Base-by-base conservation (phyloP, 371 early-diverging fungal species). In the Mortierella sp. region DNA sequence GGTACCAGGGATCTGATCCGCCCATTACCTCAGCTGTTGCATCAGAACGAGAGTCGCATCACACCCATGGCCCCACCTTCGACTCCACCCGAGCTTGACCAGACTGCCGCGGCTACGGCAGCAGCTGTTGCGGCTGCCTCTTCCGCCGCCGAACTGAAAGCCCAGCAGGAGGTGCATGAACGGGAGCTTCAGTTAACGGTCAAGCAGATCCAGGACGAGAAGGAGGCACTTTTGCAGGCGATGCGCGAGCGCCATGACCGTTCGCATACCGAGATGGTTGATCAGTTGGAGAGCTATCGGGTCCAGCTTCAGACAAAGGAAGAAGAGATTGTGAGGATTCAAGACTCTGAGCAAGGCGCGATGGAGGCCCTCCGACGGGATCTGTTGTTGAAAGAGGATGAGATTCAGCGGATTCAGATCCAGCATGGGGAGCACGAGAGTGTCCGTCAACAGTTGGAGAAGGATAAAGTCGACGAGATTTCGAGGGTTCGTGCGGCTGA, bases 171-270 rank as follows among this genome's bases (percentile, higher is more conserved):
- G 80, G 16, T 63, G 72, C 54, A 77, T 8, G 83, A 83, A 35
- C n/a, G 38, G 43, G 71, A 74, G 32, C 63, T 83, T 4, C 74
- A 65, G 21, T 24, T 83, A 24, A 43, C 76, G 21, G 56, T 65
- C 8, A 80, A 80, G 58, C 74, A 78, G n/a, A 72, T 80, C 41
- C 74, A 74, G 46, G 79, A 79, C 24, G 79, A 79, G 71, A 79
- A 79, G 38, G 70, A 79, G 18, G 71, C 71, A 0, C 56, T 75
- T 11, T 38, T 75, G 27, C 75, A 79, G 18, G 75, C 79, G 18
- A 18, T 75, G 48, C 71, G 70, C 63, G 75, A 79, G 46, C 75
- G 75, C 21, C 79, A 79, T 41, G 71, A 70, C 41, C 75, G 71
- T 41, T 75, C 75, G 12, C 70, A 71, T 29, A 48, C 65, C 4